A percentile compares a stretch with the other conserved stretches of the same genome.
phyloP scores from a whole-genome alignment of 441 rosid genomes.

The Gossypium trilobum region DNA sequence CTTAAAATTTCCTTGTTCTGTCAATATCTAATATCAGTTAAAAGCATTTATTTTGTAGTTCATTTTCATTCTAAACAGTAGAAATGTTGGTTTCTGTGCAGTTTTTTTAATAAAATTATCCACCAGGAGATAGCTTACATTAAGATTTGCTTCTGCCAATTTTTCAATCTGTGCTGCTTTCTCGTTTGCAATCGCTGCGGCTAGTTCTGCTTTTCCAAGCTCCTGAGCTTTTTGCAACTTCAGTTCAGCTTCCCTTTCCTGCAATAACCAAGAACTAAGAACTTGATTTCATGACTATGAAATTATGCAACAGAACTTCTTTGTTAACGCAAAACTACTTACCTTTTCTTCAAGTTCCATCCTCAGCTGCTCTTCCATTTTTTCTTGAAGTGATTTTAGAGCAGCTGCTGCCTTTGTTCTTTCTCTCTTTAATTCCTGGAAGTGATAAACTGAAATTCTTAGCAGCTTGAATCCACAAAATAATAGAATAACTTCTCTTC shows the following conservation, averaged over 20 bases:
- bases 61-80: neutral
- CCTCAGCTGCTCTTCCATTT: constrained; percentile 71
- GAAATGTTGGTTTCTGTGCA: neutral
- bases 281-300: constrained; percentile 19
- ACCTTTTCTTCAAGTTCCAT: constrained; percentile 81
- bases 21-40: neutral
- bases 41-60: neutral
- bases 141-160: constrained; percentile 81
- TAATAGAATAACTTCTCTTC: neutral
- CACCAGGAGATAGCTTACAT: constrained; percentile 41
- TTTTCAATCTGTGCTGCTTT: constrained; percentile 79
- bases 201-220: constrained; percentile 68
- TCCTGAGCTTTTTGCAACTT: constrained; percentile 53
- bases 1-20: neutral
- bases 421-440: constrained; percentile 90
- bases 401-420: constrained; percentile 78
- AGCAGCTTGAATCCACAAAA: constrained; percentile 1
- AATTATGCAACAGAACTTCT: constrained; percentile 10
- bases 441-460: constrained; percentile 11
- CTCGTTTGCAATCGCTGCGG: constrained; percentile 64
- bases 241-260: constrained; percentile 69
- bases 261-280: constrained; percentile 23
- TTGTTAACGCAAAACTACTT: constrained; percentile 6
- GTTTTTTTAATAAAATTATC: neutral
- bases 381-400: constrained; percentile 69